Conservation (phyloP, 176 grass and related monocot genomes). For the Phyllostachys edulis region DNA sequence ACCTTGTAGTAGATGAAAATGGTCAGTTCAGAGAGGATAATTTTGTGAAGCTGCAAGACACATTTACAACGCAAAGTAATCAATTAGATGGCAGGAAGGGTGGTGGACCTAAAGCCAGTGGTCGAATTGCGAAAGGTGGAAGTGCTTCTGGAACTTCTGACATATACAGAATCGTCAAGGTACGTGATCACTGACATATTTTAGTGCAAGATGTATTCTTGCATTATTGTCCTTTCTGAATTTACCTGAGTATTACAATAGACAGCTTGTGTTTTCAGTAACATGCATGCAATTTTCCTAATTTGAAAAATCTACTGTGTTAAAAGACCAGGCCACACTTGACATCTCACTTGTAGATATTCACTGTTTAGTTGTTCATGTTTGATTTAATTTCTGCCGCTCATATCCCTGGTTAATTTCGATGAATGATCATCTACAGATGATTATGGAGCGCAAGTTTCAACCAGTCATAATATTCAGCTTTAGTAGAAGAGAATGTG, state of each 20-base stretch:
- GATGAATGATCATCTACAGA: slow-evolving; percentile 51
- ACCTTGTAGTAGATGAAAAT: slow-evolving; percentile 92
- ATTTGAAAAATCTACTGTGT: not conserved
- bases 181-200: slow-evolving; percentile 8
- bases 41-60: slow-evolving; percentile 85
- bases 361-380: slow-evolving; percentile 18
- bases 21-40: slow-evolving; percentile 97
- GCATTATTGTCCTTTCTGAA: slow-evolving; percentile 20
- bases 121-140: slow-evolving; percentile 81
- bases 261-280: not conserved
- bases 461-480: slow-evolving; percentile 98
- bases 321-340: not conserved
- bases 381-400: not conserved
- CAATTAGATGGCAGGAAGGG: slow-evolving; percentile 51
- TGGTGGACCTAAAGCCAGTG: slow-evolving; percentile 54
- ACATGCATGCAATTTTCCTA: not conserved
- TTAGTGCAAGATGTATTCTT: slow-evolving; percentile 20
- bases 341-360: not conserved
- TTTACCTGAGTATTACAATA: not conserved
- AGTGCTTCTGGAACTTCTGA: slow-evolving; percentile 71
- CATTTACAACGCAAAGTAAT: slow-evolving; percentile 62
- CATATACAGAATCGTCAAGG: slow-evolving; percentile 91
- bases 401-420: slow-evolving; percentile 29
- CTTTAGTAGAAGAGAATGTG: slow-evolving; percentile 97
- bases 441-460: slow-evolving; percentile 99